Base-by-base conservation (phyloP, 192 early-diverging fungal species). In the Paraglomus occultum region DNA sequence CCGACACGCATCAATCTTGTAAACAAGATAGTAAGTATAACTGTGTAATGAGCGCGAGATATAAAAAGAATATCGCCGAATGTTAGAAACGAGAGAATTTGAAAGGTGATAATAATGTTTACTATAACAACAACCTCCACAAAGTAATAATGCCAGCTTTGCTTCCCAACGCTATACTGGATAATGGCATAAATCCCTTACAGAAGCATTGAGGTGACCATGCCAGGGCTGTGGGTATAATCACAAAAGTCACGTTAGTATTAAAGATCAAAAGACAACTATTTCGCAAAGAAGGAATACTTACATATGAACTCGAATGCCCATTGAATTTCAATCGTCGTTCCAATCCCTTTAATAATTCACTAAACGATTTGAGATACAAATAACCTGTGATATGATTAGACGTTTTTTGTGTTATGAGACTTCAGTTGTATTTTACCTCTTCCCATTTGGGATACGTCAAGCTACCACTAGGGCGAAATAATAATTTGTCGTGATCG, bases 401-500 rank as follows among this genome's bases (percentile, higher is more conserved):
- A 31, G 31, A 31, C 31, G 31, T 31, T 31, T n/a, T n/a, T n/a
- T 31, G 31, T 31, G 31, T 31, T 31, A 31, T 31, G 31, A 31
- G 31, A 3, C 31, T 3, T 31, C 31, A 31, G 3, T 31, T 31
- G 31, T 42, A 31, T 20, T 12, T 42, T 68, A 68, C 66, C 66
- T 68, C 66, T 40, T 55, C 49, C 66, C 66, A 68, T 18, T 68
- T 43, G 20, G 15, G 20, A 10, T 53, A 14, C 5, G 40, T 17
- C 5, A 53, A 48, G 7, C 42, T 44, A 23, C 20, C 17, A 20
- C 57, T 68, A 31, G 66, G 53, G 8, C 66, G 52, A 68, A 55
- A 68, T 68, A 38, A 68, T 44, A 68, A 51, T 55, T 50, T 55
- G 66, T 55, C n/a, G 66, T 68, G n/a, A 68, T 68, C 44, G 43